Evolutionary conservation across 2,329 filamentous ascomycete species (phyloP), one percentile per base, ranked within the genome.

Genomic region (Colletotrichum cordylinicola): DNA sequence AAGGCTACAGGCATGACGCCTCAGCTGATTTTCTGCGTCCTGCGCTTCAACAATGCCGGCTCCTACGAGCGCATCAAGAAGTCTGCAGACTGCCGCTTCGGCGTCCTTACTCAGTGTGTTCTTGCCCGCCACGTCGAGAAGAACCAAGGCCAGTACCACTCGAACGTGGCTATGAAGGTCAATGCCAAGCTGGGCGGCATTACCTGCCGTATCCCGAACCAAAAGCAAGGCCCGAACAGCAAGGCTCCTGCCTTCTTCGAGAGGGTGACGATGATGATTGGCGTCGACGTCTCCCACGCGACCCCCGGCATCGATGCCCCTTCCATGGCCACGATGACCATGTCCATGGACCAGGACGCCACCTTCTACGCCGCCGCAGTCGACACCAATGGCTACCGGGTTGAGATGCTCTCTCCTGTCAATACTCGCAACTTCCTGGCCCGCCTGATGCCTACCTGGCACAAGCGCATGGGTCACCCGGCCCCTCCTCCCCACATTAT

Each of bases 91-190:
- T 96, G 95, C 81, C 93, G 95, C 39, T 96, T 92, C 78, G 96
- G 94, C n/a, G 90, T 96, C 16, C 89, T 95, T 0, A 95, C 95
- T 0, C 97, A 98, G 82, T 94, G 96, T 77, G 82, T 98, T n/a
- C 93, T 96, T 78, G 87, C 88, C 4, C 86, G 86, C 0, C 94
- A 98, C 75, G 94, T 96, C 1, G 80, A 86, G 48, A 94, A 93
- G 82, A 91, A 91, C 18, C 91, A 94, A 27, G 90, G 90, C 0
- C 97, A 99, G 80, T 98, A 98, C 84, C 94, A 95, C 80, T 97
- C 95, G 1, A 99, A 99, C 77, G 95, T 99, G 0, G 91, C 93
- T 78, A 97, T 99, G 95, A 99, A 99, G 87, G 92, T 99, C 78
- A 98, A 99, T 80, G 94, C 95, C 5, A 99, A 99, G 87, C 90